Percentiles rank a stretch among this genome's conserved stretches.
Conservation (phyloP, 2,329 filamentous ascomycete species). For the Simplicillium sp. region DNA sequence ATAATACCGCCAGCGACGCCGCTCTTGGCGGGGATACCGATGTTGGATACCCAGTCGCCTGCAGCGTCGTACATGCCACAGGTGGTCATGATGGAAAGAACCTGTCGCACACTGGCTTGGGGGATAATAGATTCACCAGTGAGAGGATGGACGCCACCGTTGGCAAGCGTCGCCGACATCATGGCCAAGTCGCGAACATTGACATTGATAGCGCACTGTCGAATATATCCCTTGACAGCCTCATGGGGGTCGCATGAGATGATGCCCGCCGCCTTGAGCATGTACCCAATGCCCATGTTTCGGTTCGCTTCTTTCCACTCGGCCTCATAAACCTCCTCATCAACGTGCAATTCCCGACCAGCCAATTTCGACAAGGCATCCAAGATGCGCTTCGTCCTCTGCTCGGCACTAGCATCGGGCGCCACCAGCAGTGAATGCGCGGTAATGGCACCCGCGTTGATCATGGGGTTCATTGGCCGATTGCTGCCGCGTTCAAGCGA, state of each 20-base stretch:
- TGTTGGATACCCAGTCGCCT: constrained; percentile 26
- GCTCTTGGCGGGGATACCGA: constrained; percentile 28
- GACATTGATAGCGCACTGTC: constrained; percentile 29
- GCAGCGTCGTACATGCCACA: constrained; percentile 32
- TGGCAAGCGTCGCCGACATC: constrained; percentile 28
- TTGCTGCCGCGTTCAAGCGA: constrained; percentile 19
- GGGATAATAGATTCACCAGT: constrained; percentile 23
- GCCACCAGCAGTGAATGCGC: constrained; percentile 20
- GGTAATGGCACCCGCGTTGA: constrained; percentile 24
- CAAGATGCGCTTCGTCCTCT: constrained; percentile 25
- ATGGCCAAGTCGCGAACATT: constrained; percentile 28
- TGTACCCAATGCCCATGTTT: constrained; percentile 26
- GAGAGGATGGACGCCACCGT: constrained; percentile 23
- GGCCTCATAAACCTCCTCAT: constrained; percentile 27
- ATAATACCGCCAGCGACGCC: constrained; percentile 23
- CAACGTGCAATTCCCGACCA: constrained; percentile 22
- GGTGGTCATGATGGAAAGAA: constrained; percentile 30
- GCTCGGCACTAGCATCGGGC: constrained; percentile 18
- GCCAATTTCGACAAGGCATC: constrained; percentile 22
- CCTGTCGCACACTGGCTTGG: constrained; percentile 24
- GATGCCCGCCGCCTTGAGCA: constrained; percentile 29
- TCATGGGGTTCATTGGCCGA: constrained; percentile 25
- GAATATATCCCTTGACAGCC: constrained; percentile 26
- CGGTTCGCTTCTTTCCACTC: constrained; percentile 23
- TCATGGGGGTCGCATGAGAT: constrained; percentile 22